Evolutionary conservation across 2,329 filamentous ascomycete species (phyloP), one percentile per base, ranked within the genome.

Genomic region (Nemania sp.): DNA sequence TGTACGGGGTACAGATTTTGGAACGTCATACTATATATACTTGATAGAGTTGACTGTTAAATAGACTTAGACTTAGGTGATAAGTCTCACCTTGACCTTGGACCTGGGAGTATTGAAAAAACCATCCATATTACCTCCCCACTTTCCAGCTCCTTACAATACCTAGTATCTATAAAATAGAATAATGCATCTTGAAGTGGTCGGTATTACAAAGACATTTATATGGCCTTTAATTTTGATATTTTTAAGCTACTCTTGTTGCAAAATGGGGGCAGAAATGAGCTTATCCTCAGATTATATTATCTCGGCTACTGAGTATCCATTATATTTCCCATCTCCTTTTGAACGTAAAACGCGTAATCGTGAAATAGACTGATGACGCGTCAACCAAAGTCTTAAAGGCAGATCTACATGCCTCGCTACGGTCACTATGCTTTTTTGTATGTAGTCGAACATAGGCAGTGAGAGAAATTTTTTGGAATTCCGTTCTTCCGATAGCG

Each of bases 401-500:
- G 13, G 8, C 2, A 32, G 26, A 38, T 52, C 24, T n/a, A 24
- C 8, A 55, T 8, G 10, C 24, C 53, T 56, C 15, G 32, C 32
- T 20, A 53, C 20, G 41, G 26, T 52, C 22, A 62, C 45, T 27
- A 45, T 15, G 43, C 43, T 24, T 47, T 6, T n/a, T 35, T 8
- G 13, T 22, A 24, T 8, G 13, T 22, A 24, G 41, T 8, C 27
- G 29, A 63, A 54, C 27, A 54, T 10, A 56, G n/a, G 26, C 18
- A 22, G 18, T 15, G n/a, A 55, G 32, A 38, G 26, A 32, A 22
- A n/a, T n/a, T n/a, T n/a, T 24, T 53, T 27, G 38, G n/a, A 20
- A 52, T 58, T 49, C 11, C 26, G 38, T 41, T 41, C 41, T 55
- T 53, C 20, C 20, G 35, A 54, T 60, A 54, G 18, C 38, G n/a